phyloP scores from a whole-genome alignment of 106 monocot species.

The Allium cepa region DNA sequence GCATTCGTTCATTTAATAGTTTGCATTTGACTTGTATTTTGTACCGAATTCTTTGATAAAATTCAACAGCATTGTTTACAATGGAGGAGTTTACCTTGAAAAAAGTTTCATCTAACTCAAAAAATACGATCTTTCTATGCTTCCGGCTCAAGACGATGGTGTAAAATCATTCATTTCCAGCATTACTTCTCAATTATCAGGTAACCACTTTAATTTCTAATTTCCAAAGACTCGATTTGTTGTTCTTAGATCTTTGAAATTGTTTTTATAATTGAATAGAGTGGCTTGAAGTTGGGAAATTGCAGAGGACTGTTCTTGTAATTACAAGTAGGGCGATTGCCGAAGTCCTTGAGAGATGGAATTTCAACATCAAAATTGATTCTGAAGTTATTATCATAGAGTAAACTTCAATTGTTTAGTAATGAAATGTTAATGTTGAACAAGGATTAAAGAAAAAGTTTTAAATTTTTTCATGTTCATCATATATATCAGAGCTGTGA shows the following conservation, averaged over 20 bases:
- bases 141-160: conserved; percentile 77
- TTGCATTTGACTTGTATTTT: background rate
- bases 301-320: conserved; percentile 92
- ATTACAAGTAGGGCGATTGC: conserved; percentile 76
- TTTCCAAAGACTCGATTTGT: background rate
- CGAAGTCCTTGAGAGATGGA: conserved; percentile 96
- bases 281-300: conserved; percentile 80
- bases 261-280: conserved; percentile 19
- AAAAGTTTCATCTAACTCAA: too few species aligned
- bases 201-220: conserved; percentile 5
- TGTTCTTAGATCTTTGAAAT: background rate
- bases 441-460: background rate
- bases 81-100: conserved; percentile 81
- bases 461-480: too few species aligned
- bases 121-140: conserved; percentile 93
- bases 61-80: conserved; percentile 73
- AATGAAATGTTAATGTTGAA: background rate
- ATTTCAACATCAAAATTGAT: conserved; percentile 87
- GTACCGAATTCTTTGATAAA: background rate
- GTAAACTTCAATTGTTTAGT: conserved; percentile 14
- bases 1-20: background rate
- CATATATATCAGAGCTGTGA: conserved; percentile 32
- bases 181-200: conserved; percentile 80
- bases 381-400: conserved; percentile 72
- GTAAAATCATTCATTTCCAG: conserved; percentile 74